These are phyloP conservation scores for Metschnikowia proteae DNA, from an alignment of 805 yeast species.

Conservation along the genomic window DNA sequence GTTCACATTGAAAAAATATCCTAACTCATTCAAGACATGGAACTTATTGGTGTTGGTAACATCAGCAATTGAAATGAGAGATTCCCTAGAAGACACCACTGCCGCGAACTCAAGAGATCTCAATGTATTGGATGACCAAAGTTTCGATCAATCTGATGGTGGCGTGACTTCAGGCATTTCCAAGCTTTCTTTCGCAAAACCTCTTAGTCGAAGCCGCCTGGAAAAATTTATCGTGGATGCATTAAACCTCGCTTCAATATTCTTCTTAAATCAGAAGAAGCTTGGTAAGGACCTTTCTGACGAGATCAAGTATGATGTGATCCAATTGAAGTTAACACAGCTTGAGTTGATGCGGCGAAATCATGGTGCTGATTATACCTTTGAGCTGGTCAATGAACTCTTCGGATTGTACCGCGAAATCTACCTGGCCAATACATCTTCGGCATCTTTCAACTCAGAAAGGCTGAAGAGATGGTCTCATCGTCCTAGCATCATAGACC, in stretches of 20 bases:
- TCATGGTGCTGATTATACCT: slow-evolving; percentile 52
- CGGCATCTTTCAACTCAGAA: slow-evolving; percentile 13
- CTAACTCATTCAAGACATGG: slow-evolving; percentile 60
- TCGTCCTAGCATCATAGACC: slow-evolving; percentile 41
- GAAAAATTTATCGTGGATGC: slow-evolving; percentile 55
- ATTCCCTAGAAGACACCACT: slow-evolving; percentile 14
- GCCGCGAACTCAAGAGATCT: not conserved
- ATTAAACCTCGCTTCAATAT: slow-evolving; percentile 38
- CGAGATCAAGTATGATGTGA: slow-evolving; percentile 44
- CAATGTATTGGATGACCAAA: not conserved
- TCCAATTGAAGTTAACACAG: slow-evolving; percentile 73
- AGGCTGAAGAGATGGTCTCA: slow-evolving; percentile 31
- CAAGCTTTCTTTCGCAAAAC: not conserved
- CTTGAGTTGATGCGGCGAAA: slow-evolving; percentile 62
- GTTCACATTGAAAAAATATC: slow-evolving; percentile 45
- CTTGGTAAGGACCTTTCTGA: slow-evolving; percentile 23
- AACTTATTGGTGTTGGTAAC: slow-evolving; percentile 62
- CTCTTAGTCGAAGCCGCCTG: slow-evolving; percentile 35
- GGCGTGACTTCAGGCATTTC: not conserved
- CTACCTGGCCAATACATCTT: slow-evolving; percentile 29
- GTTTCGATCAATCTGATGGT: not conserved
- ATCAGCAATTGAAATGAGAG: slow-evolving; percentile 54
- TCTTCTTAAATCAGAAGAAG: slow-evolving; percentile 26
- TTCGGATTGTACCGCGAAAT: slow-evolving; percentile 55
- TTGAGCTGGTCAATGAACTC: slow-evolving; percentile 64